Conservation (phyloP, 2,329 filamentous ascomycete species). For the Diaporthe amygdali region DNA sequence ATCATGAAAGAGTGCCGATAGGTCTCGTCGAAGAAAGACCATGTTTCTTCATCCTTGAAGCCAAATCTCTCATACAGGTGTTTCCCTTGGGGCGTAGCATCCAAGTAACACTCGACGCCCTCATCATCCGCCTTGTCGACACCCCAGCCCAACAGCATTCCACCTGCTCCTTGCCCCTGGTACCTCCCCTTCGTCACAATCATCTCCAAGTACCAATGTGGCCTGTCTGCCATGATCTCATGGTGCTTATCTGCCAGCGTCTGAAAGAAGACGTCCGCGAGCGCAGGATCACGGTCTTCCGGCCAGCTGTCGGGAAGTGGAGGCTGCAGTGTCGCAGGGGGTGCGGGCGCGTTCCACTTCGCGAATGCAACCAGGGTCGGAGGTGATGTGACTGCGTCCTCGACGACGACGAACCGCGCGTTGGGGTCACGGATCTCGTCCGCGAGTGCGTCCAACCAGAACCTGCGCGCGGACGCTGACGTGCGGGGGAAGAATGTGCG, state of each 20-base stretch:
- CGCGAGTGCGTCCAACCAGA: slow-evolving; percentile 41
- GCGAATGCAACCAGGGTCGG: slow-evolving; percentile 48
- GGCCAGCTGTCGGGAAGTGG: slow-evolving; percentile 44
- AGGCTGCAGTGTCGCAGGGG: slow-evolving; percentile 33
- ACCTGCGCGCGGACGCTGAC: slow-evolving; percentile 31
- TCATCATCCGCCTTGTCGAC: slow-evolving; percentile 48
- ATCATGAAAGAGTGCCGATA: slow-evolving; percentile 44
- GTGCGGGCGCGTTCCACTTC: slow-evolving; percentile 46
- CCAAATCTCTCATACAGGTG: slow-evolving; percentile 54
- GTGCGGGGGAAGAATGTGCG: slow-evolving; percentile 42
- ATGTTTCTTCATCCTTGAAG: slow-evolving; percentile 43
- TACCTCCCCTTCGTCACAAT: slow-evolving; percentile 47
- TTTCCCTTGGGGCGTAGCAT: slow-evolving; percentile 53
- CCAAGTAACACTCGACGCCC: slow-evolving; percentile 51
- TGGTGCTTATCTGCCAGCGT: slow-evolving; percentile 40
- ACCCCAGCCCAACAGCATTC: slow-evolving; percentile 53
- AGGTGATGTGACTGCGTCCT: slow-evolving; percentile 33
- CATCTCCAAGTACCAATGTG: slow-evolving; percentile 56
- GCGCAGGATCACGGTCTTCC: slow-evolving; percentile 38
- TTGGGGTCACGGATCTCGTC: slow-evolving; percentile 46
- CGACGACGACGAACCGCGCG: slow-evolving; percentile 45
- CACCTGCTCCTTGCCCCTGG: slow-evolving; percentile 52
- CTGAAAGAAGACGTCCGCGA: slow-evolving; percentile 47
- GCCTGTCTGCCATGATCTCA: slow-evolving; percentile 43
- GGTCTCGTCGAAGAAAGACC: slow-evolving; percentile 39